Base-by-base conservation (phyloP, 805 yeast genomes). In the Myxozyma vanderwaltii region DNA sequence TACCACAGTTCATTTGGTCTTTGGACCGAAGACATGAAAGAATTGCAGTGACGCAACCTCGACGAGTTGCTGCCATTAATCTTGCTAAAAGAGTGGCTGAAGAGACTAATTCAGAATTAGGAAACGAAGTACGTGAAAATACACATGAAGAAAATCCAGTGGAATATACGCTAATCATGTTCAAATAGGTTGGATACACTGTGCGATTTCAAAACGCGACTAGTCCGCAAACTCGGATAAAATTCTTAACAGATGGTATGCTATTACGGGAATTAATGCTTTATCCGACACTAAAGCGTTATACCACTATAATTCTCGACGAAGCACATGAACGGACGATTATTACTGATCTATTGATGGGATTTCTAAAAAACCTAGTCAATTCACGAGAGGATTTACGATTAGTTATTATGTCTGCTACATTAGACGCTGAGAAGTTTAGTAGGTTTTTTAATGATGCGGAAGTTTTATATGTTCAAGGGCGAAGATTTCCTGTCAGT, bases 271-370 rank as follows among this genome's bases (percentile, higher is more conserved):
- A 94, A 72, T 74, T 91, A 63, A 88, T 92, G 94, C 74, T 88
- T 61, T 89, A 89, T 68, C 81, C 82, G 1, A 70, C 74, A 10
- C 74, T 94, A 38, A 73, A 79, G 1, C 82, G 82, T 61, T 94
- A 92, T 73, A 78, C 86, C 27, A 86, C 91, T 0, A 80, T 94
- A 8, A 79, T 94, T 46, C 85, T 94, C 51, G 99, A 94, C 78
- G 99, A 94, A 76, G 99, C 98, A 2, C 99, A 94, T 76, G 99
- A 94, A 76, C 82, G 99, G 71, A 92, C 98, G 0, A 87, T 94
- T 1, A 75, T 91, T 50, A 91, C 98, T 0, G 99, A 94, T 76
- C 75, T 94, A 66, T 78, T 94, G 19, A 79, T 94, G 77, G 99
- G 98, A 2, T 88, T 94, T 68, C 76, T 94, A 64, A 91, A 91